A percentile compares a stretch with the other conserved stretches of the same genome.
phyloP scores from a whole-genome alignment of 2,329 filamentous ascomycete species.

The Graphilbum fragrans region DNA sequence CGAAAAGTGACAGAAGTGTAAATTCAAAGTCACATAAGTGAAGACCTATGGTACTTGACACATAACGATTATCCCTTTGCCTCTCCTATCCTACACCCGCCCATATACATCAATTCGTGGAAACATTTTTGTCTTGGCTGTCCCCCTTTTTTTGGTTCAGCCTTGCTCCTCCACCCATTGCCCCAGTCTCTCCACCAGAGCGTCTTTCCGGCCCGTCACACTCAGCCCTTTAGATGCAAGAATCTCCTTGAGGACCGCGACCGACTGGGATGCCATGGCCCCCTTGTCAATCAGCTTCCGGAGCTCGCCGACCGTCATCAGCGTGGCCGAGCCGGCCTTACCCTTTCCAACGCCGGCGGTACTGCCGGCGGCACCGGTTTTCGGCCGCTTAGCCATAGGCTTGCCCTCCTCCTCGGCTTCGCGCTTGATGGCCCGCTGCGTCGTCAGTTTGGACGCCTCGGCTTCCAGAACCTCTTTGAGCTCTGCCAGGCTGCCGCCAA shows the following conservation, averaged over 20 bases:
- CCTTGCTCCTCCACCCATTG: slow-evolving; percentile 40
- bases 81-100: too few relatives aligned
- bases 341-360: slow-evolving; percentile 18
- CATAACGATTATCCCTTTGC: too few relatives aligned
- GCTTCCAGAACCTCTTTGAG: slow-evolving; percentile 61
- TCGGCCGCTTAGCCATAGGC: slow-evolving; percentile 36
- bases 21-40: too few relatives aligned
- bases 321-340: slow-evolving; percentile 14
- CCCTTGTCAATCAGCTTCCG: slow-evolving; percentile 33
- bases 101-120: too few relatives aligned
- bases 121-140: background rate
- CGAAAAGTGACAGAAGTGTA: too few relatives aligned
- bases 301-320: slow-evolving; percentile 30
- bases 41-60: too few relatives aligned
- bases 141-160: background rate
- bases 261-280: slow-evolving; percentile 39
- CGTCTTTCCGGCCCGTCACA: slow-evolving; percentile 38
- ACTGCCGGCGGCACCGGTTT: slow-evolving; percentile 28
- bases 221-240: slow-evolving; percentile 34
- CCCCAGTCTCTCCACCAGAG: slow-evolving; percentile 42
- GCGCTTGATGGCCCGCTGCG: slow-evolving; percentile 35
- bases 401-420: slow-evolving; percentile 33
- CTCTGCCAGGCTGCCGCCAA: slow-evolving; percentile 64
- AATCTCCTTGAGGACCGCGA: slow-evolving; percentile 38
- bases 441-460: slow-evolving; percentile 27